Evolutionary conservation across 2,329 filamentous ascomycete genomes (phyloP).

Genomic region (Colletotrichum sp.): DNA sequence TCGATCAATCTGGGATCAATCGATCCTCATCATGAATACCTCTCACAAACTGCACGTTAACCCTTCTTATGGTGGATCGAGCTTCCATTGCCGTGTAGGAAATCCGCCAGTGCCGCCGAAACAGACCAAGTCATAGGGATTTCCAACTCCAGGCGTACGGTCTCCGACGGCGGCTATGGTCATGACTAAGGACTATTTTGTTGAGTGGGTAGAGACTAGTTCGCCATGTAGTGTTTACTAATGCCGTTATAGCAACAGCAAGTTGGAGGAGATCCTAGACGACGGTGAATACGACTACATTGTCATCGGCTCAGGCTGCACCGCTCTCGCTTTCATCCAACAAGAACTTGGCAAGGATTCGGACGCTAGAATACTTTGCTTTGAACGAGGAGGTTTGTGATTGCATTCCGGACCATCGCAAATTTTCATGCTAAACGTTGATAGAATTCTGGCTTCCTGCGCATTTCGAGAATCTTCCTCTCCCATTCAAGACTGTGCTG

Average conservation of each 20-base stretch:
- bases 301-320: neutral
- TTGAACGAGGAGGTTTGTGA: too few relatives aligned
- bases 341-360: too few relatives aligned
- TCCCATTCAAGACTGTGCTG: neutral
- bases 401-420: too few relatives aligned
- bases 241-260: neutral
- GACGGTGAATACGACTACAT: neutral
- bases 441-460: neutral
- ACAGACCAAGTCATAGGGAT: neutral
- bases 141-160: neutral
- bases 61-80: neutral
- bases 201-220: rapidly evolving
- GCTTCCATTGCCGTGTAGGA: neutral
- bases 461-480: neutral
- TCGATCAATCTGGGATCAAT: too few relatives aligned
- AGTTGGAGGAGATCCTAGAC: neutral
- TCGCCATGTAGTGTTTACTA: too few relatives aligned
- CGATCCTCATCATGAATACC: too few relatives aligned
- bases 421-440: too few relatives aligned
- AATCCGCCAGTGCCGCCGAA: neutral
- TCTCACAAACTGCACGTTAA: too few relatives aligned
- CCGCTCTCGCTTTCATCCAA: neutral
- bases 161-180: neutral
- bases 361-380: too few relatives aligned
- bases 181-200: neutral